Evolutionary conservation across 2,329 filamentous ascomycete species (phyloP), one percentile per base, ranked within the genome.

Genomic region (Ambrosiella cleistominuta): DNA sequence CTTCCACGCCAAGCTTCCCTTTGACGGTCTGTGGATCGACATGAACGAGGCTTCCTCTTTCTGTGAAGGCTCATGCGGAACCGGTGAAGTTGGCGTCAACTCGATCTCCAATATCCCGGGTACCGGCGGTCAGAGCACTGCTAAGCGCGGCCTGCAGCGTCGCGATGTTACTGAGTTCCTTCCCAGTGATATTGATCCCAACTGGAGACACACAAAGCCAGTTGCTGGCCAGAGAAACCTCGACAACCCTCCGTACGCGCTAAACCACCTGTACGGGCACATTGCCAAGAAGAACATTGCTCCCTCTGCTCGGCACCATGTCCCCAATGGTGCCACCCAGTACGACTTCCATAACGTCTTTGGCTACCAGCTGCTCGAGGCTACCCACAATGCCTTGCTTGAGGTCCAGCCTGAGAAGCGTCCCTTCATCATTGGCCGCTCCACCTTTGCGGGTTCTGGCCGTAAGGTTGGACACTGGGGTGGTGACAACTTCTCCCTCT

Each of bases 321-420:
- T 58, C 7, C 7, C 42, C 7, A 85, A 87, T 63, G 86, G 86
- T 3, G 74, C 80, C 1, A 68, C 79, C 45, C 85, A 94, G 66
- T 95, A 95, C 66, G 87, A 94, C 66, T 80, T 87, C 35, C 88
- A 95, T 73, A 93, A 87, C 65, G 70, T 93, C 1, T 91, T 76
- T 65, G 86, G 86, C 0, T 77, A 86, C 64, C 81, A 84, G 66
- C 86, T 90, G 63, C 73, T 88, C 59, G 85, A 85, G 61, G 85
- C 86, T 8, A 93, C 88, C 0, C 88, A 88, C 66, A 71, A 83
- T 52, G 85, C 81, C 59, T 77, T 93, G 38, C 71, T 83, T 2
- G 67, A 73, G 1, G 73, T 86, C 15, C 79, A 80, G 61, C 80
- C 84, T 0, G 74, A 71, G 12, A 85, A 86, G 67, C 81, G 88